phyloP scores from a whole-genome alignment of 257 asterid genomes.

The Lycium ferocissimum region DNA sequence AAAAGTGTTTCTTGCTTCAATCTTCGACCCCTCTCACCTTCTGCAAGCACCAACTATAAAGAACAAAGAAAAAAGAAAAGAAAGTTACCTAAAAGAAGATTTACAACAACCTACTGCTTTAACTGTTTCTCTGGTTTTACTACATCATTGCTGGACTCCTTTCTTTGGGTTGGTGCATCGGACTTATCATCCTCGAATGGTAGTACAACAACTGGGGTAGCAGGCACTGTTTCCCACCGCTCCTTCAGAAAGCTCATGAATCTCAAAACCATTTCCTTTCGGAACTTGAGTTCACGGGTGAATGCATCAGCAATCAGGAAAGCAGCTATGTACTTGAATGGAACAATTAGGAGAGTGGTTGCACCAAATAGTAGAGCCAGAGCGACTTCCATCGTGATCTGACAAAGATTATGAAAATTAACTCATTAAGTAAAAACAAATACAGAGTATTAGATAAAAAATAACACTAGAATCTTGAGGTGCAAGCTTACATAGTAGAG shows the following conservation, averaged over 20 bases:
- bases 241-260: slow-evolving; percentile 74
- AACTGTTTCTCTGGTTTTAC: slow-evolving; percentile 35
- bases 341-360: slow-evolving; percentile 64
- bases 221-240: slow-evolving; percentile 91
- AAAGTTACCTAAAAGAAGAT: slow-evolving; percentile 14
- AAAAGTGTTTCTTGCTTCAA: not conserved
- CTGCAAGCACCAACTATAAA: slow-evolving; percentile 4
- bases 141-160: slow-evolving; percentile 17
- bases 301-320: slow-evolving; percentile 72
- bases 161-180: slow-evolving; percentile 34
- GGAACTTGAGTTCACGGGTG: slow-evolving; percentile 85
- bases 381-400: slow-evolving; percentile 91
- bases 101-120: slow-evolving; percentile 25
- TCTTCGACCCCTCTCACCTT: not conserved
- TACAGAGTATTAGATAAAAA: not conserved
- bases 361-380: slow-evolving; percentile 68
- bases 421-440: not conserved
- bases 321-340: slow-evolving; percentile 77
- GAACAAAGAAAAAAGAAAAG: not conserved
- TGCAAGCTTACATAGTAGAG: not conserved
- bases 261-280: slow-evolving; percentile 72
- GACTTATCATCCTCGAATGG: slow-evolving; percentile 65
- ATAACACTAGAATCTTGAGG: not conserved
- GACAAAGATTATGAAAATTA: slow-evolving; percentile 22
- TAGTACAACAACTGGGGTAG: slow-evolving; percentile 84